These are phyloP conservation scores for Daphne laureola DNA, from an alignment of 441 rosid species.

Conservation along the genomic window DNA sequence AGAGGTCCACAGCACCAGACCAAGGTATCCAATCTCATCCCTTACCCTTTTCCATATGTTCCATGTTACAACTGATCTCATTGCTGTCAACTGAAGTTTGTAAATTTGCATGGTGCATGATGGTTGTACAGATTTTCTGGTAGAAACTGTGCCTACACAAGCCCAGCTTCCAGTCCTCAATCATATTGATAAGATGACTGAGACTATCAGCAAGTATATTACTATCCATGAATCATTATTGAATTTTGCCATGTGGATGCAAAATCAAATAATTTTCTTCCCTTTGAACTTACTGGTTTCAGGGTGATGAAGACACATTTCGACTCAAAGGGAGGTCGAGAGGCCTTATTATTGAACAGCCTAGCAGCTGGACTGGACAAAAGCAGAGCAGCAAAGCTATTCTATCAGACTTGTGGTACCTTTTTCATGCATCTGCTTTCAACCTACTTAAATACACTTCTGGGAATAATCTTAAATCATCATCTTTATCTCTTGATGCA, in stretches of 20 bases:
- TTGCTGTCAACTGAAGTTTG: too few species aligned
- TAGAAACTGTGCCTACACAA: constrained; percentile 79
- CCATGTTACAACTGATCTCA: too few species aligned
- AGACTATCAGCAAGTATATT: constrained; percentile 51
- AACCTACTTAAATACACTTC: not conserved
- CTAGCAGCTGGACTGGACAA: constrained; percentile 63
- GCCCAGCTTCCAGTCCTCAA: constrained; percentile 34
- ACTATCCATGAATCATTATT: not conserved
- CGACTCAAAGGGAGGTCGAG: constrained; percentile 68
- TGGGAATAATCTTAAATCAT: not conserved
- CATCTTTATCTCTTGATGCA: constrained; percentile 21
- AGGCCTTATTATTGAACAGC: constrained; percentile 54
- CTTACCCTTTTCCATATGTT: not conserved
- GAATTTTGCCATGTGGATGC: not conserved
- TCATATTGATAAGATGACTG: constrained; percentile 57
- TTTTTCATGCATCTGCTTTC: constrained; percentile 4
- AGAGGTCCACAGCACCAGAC: constrained; percentile 40
- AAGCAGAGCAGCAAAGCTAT: constrained; percentile 72
- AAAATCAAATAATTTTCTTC: not conserved
- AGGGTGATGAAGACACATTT: constrained; percentile 82
- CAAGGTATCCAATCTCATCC: constrained; percentile 32
- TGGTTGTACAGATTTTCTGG: constrained; percentile 40
- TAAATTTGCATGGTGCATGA: not conserved
- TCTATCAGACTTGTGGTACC: constrained; percentile 77
- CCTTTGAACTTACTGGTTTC: constrained; percentile 13